Conservation (phyloP, 352 stramenopile species). For the Pythium myriotylum region DNA sequence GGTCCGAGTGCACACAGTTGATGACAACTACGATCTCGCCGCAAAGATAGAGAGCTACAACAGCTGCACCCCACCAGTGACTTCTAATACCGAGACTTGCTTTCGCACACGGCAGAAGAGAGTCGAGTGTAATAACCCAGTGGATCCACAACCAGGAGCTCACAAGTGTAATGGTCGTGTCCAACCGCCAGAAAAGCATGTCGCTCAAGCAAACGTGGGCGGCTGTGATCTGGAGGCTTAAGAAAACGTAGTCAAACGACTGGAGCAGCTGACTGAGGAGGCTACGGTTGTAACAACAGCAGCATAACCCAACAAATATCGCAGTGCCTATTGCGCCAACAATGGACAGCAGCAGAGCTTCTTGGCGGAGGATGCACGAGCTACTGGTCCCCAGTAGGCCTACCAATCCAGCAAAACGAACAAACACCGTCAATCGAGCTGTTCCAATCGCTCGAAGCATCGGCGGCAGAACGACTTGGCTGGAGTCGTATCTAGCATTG, state of each 20-base stretch:
- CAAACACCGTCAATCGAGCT: not conserved
- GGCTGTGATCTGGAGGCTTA: conserved; percentile 23
- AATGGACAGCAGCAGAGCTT: not conserved
- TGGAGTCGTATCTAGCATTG: not conserved
- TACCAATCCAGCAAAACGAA: not conserved
- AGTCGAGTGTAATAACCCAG: conserved; percentile 19
- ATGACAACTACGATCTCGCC: not conserved
- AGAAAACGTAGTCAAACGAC: conserved; percentile 29
- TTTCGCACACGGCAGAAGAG: conserved; percentile 16
- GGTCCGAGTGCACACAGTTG: not conserved
- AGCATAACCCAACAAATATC: not conserved
- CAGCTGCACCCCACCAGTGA: not conserved
- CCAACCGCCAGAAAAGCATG: conserved; percentile 15
- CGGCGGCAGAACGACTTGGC: not conserved
- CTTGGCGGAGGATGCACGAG: not conserved
- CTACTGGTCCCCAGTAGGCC: not conserved
- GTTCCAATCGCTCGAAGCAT: too few relatives aligned
- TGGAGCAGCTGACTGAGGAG: not conserved
- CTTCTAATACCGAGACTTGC: conserved; percentile 2
- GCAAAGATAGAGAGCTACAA: not conserved
- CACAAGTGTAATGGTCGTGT: not conserved
- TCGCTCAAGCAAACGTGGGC: conserved; percentile 20
- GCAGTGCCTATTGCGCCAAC: not conserved
- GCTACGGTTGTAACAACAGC: conserved; percentile 15
- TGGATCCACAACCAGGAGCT: conserved; percentile 27